Evolutionary conservation across 106 monocot species (phyloP).

Genomic region (Agapanthus africanus): DNA sequence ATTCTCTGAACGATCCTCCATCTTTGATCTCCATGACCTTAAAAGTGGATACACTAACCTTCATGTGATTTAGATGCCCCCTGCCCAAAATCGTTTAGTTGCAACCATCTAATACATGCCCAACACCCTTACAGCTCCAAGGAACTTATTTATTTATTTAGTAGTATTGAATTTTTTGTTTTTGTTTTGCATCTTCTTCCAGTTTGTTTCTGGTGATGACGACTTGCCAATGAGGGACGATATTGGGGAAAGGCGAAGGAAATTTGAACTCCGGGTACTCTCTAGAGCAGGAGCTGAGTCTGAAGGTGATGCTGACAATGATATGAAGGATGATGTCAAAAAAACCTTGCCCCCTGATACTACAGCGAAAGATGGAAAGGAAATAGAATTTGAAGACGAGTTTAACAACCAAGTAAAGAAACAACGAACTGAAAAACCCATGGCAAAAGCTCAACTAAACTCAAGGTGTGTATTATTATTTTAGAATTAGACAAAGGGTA

Average conservation of each 20-base stretch:
- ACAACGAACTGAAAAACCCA: slow-evolving; percentile 40
- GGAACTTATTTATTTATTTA: no score
- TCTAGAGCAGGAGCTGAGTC: slow-evolving; percentile 35
- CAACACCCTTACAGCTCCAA: no score
- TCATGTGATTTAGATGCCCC: no score
- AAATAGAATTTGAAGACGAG: slow-evolving; percentile 66
- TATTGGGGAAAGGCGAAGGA: slow-evolving; percentile 85
- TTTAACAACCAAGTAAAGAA: slow-evolving; percentile 73
- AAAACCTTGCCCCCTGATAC: slow-evolving; percentile 13
- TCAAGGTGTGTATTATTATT: slow-evolving; percentile 29
- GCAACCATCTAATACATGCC: no score
- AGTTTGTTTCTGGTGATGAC: slow-evolving; percentile 86
- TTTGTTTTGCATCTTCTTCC: no score
- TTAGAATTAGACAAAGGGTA: no score
- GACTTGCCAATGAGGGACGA: slow-evolving; percentile 84
- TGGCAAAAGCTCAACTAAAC: slow-evolving; percentile 40
- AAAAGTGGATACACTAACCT: no score
- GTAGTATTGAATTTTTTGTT: no score
- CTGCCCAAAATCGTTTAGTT: no score
- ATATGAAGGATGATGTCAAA: slow-evolving; percentile 6
- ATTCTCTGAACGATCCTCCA: no score
- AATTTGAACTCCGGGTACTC: slow-evolving; percentile 72
- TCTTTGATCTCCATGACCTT: no score
- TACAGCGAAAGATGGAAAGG: slow-evolving; percentile 11
- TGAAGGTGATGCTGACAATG: slow-evolving; percentile 18